Percentiles rank a stretch among this genome's conserved stretches.
phyloP scores from a whole-genome alignment of 257 asterid genomes.

The Plectranthus barbatus region DNA sequence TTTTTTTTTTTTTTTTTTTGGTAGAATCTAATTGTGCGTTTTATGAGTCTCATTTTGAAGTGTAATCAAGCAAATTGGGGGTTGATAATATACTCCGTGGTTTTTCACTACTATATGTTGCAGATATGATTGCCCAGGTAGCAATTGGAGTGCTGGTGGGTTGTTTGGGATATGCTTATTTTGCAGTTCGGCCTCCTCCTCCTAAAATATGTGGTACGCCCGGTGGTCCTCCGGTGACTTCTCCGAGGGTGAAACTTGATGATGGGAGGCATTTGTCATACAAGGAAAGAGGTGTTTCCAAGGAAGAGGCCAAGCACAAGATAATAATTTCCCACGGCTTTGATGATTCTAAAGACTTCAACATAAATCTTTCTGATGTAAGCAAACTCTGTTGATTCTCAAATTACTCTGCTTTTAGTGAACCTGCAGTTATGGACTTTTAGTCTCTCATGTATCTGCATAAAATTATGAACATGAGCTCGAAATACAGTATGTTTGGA shows the following conservation, averaged over 20 bases:
- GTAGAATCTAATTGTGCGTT: not conserved
- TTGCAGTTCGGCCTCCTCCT: constrained; percentile 46
- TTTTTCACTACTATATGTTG: not conserved
- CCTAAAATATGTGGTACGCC: constrained; percentile 69
- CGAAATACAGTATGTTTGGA: not conserved
- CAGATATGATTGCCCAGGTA: constrained; percentile 51
- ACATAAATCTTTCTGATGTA: constrained; percentile 49
- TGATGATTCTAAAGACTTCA: constrained; percentile 54
- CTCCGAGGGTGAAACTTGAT: constrained; percentile 53
- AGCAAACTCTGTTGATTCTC: constrained; percentile 10
- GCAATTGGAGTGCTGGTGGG: constrained; percentile 39
- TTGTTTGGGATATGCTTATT: constrained; percentile 47
- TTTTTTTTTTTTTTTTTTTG: not conserved
- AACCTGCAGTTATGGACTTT: not conserved
- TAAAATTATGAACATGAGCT: not conserved
- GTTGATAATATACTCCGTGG: not conserved
- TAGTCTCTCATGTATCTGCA: not conserved
- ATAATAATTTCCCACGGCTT: constrained; percentile 58
- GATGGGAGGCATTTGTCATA: constrained; percentile 79
- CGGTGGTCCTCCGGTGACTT: constrained; percentile 69
- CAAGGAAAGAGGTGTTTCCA: constrained; percentile 57
- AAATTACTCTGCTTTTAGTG: not conserved
- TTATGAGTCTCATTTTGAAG: not conserved
- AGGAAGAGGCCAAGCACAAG: constrained; percentile 57
- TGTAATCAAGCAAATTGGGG: not conserved